Evolutionary conservation across 116 monocot species (phyloP).

Genomic region (Posidonia oceanica): DNA sequence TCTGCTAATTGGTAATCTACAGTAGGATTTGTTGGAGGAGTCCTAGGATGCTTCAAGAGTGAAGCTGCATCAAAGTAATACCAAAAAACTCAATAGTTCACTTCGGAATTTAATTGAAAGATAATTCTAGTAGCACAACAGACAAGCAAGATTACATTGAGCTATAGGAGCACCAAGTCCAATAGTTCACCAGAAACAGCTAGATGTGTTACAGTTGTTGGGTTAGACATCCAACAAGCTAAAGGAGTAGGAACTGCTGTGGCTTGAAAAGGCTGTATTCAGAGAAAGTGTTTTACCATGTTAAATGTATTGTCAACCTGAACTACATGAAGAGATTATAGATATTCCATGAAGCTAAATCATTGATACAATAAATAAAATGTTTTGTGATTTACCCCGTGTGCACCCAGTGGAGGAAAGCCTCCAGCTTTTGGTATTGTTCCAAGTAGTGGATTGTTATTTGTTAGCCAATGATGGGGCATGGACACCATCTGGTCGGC

Average conservation of each 20-base stretch:
- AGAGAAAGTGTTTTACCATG: neutral
- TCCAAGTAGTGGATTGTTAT: conserved; percentile 40
- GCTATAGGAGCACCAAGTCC: conserved; percentile 32
- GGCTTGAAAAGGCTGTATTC: conserved; percentile 50
- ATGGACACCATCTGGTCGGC: conserved; percentile 86
- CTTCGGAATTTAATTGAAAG: neutral
- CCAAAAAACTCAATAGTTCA: neutral
- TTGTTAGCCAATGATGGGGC: conserved; percentile 74
- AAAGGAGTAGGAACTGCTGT: conserved; percentile 35
- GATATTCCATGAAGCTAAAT: too few relatives aligned
- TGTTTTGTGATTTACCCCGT: conserved; percentile 21
- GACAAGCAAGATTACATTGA: conserved; percentile 11
- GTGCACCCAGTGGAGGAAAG: conserved; percentile 40
- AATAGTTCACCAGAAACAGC: conserved; percentile 48
- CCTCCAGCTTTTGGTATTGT: conserved; percentile 33
- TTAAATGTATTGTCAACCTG: too few relatives aligned
- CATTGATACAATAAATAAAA: neutral
- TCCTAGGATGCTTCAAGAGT: conserved; percentile 89
- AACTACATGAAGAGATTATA: too few relatives aligned
- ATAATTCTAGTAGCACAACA: neutral
- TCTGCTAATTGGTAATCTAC: conserved; percentile 63
- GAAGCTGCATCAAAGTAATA: conserved; percentile 25
- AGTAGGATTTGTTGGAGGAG: conserved; percentile 30
- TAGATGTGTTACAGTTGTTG: conserved; percentile 45
- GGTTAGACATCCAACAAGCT: conserved; percentile 68